Conservation (phyloP, 805 yeast genomes). For the Candida takata region DNA sequence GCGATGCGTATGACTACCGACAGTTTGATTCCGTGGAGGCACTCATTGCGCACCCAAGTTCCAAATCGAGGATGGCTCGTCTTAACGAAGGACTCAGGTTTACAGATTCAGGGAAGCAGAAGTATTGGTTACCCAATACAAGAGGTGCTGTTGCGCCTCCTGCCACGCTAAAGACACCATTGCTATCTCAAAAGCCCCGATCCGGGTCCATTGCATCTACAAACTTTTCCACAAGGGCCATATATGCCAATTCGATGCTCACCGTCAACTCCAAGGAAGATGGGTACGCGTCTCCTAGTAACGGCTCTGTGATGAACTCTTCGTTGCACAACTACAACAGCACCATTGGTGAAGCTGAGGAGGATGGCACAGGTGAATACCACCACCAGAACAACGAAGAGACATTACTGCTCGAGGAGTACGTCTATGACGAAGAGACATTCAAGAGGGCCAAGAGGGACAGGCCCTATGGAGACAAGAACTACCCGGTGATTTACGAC, state of each 20-base stretch:
- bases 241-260: slow-evolving; percentile 19
- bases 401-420: slow-evolving; percentile 19
- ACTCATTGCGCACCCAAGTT: slow-evolving; percentile 58
- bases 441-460: slow-evolving; percentile 29
- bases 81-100: slow-evolving; percentile 81
- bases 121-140: slow-evolving; percentile 56
- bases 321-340: slow-evolving; percentile 5
- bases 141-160: no score
- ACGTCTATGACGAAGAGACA: slow-evolving; percentile 28
- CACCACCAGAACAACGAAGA: no score
- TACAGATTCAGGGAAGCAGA: slow-evolving; percentile 66
- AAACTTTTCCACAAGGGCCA: slow-evolving; percentile 19
- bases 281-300: not conserved
- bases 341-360: slow-evolving; percentile 7
- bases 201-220: slow-evolving; percentile 19
- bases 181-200: slow-evolving; percentile 11
- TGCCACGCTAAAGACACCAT: slow-evolving; percentile 14
- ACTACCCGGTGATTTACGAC: slow-evolving; percentile 35
- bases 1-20: slow-evolving; percentile 71
- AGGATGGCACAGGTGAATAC: slow-evolving; percentile 1
- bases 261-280: slow-evolving; percentile 16
- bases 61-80: slow-evolving; percentile 56
- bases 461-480: slow-evolving; percentile 32
- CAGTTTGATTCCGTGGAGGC: slow-evolving; percentile 79
- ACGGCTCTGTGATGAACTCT: not conserved